Evolutionary conservation across 192 early-diverging fungal genomes (phyloP).

Genomic region (Coemansia sp.): DNA sequence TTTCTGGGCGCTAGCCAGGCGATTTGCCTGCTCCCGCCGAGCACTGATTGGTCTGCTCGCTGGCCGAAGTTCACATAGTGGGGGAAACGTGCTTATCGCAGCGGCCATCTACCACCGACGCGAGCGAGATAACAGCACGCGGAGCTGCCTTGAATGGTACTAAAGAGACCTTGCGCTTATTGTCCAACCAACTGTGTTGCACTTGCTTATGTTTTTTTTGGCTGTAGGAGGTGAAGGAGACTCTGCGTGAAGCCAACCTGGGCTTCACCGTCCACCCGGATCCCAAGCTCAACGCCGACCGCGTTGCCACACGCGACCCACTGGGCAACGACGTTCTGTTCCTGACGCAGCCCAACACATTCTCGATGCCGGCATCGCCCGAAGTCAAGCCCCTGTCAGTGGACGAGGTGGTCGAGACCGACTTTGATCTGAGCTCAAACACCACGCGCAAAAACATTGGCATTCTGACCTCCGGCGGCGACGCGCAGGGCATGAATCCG

Average conservation of each 20-base stretch:
- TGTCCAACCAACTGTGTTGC: background rate
- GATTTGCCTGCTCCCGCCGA: background rate
- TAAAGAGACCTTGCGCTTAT: background rate
- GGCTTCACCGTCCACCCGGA: constrained; percentile 33
- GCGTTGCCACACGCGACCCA: constrained; percentile 66
- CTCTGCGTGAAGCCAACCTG: constrained; percentile 5
- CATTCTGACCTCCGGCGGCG: constrained; percentile 91
- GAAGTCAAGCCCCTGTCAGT: constrained; percentile 11
- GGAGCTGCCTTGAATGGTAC: background rate
- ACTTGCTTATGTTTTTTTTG: background rate
- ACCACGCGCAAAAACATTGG: constrained; percentile 73
- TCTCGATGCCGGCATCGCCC: constrained; percentile 45
- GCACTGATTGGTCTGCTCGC: constrained; percentile 5
- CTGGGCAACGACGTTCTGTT: constrained; percentile 77
- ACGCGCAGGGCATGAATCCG: constrained; percentile 98
- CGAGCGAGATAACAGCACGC: too few species aligned
- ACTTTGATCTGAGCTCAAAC: background rate
- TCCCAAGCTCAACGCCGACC: constrained; percentile 21
- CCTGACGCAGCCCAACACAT: constrained; percentile 56
- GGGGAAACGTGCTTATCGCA: too few species aligned
- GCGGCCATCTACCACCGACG: too few species aligned
- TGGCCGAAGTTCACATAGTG: too few species aligned
- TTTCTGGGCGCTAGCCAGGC: too few species aligned
- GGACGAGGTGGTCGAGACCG: constrained; percentile 4
- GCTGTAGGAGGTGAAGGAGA: constrained; percentile 22